These are phyloP conservation scores for Umbelopsis sp. DNA, from an alignment of 192 early-diverging fungal species.

Conservation along the genomic window DNA sequence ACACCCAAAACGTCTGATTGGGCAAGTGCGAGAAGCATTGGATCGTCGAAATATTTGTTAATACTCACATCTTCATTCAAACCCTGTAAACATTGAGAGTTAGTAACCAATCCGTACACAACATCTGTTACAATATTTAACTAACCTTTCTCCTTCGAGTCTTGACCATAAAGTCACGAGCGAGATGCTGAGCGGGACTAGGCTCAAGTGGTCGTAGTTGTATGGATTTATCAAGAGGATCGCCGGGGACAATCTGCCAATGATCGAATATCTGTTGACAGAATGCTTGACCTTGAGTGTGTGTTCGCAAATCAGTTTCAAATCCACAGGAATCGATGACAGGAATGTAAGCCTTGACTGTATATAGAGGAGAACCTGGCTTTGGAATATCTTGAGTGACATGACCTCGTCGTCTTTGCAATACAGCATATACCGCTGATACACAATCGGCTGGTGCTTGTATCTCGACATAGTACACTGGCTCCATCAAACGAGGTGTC, in stretches of 20 bases:
- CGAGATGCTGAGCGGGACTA: slow-evolving; percentile 83
- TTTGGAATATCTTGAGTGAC: slow-evolving; percentile 94
- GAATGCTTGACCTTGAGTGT: slow-evolving; percentile 97
- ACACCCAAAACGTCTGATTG: slow-evolving; percentile 49
- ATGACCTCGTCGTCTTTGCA: slow-evolving; percentile 91
- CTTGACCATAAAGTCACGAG: slow-evolving; percentile 99
- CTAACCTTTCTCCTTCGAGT: slow-evolving; percentile 88
- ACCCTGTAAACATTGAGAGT: slow-evolving; percentile 44
- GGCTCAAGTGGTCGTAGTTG: slow-evolving; percentile 90
- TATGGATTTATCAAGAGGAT: slow-evolving; percentile 89
- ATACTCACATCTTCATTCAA: slow-evolving; percentile 80
- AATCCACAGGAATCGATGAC: slow-evolving; percentile 96
- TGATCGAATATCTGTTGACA: slow-evolving; percentile 98
- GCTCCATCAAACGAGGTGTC: slow-evolving; percentile 96
- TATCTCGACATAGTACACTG: slow-evolving; percentile 94
- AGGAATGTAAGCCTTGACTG: slow-evolving; percentile 91
- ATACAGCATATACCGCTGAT: slow-evolving; percentile 90
- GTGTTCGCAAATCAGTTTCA: slow-evolving; percentile 94
- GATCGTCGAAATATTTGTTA: slow-evolving; percentile 82
- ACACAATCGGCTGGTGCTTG: slow-evolving; percentile 97
- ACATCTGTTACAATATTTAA: neutral
- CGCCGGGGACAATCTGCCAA: slow-evolving; percentile 97
- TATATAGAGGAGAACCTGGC: slow-evolving; percentile 92
- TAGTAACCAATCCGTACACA: neutral
- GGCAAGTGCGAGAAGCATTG: slow-evolving; percentile 55